Evolutionary conservation across 2,329 filamentous ascomycete species (phyloP).

Genomic region (Fusarium bulbicola): DNA sequence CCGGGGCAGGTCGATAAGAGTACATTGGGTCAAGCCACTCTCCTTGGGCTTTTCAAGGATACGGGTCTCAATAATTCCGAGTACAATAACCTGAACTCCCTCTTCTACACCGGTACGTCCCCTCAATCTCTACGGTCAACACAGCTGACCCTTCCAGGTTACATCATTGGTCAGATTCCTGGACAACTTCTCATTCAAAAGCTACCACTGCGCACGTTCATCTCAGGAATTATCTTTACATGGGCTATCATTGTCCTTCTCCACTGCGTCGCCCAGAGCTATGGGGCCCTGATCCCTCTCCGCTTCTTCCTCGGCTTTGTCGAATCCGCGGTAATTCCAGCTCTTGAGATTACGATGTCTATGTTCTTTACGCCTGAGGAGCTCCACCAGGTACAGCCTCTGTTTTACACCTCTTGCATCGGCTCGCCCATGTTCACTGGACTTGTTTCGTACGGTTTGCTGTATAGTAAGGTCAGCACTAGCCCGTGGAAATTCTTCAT

Average conservation of each 20-base stretch:
- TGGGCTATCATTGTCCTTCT: neutral
- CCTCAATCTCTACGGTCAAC: fast-evolving
- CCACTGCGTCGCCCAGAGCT: neutral
- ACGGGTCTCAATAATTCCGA: neutral
- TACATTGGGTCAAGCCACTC: neutral
- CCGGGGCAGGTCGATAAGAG: neutral
- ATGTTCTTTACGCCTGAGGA: slow-evolving; percentile 3
- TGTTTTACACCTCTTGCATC: neutral
- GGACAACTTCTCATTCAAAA: slow-evolving; percentile 2
- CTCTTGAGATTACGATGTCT: neutral
- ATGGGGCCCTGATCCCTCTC: neutral
- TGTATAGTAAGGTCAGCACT: neutral
- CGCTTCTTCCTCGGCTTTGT: slow-evolving; percentile 1
- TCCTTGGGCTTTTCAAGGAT: neutral
- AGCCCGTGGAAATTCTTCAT: slow-evolving; percentile 7
- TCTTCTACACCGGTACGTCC: neutral
- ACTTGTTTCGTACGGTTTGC: neutral
- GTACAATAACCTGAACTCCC: slow-evolving; percentile 1
- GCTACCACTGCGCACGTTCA: neutral
- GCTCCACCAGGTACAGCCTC: neutral
- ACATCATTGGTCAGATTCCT: neutral
- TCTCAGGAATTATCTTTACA: neutral
- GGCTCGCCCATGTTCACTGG: slow-evolving; percentile 1
- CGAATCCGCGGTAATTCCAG: neutral
- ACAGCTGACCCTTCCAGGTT: neutral